Base-by-base conservation (phyloP, 192 early-diverging fungal genomes). In the Phlyctochytrium planicorne region DNA sequence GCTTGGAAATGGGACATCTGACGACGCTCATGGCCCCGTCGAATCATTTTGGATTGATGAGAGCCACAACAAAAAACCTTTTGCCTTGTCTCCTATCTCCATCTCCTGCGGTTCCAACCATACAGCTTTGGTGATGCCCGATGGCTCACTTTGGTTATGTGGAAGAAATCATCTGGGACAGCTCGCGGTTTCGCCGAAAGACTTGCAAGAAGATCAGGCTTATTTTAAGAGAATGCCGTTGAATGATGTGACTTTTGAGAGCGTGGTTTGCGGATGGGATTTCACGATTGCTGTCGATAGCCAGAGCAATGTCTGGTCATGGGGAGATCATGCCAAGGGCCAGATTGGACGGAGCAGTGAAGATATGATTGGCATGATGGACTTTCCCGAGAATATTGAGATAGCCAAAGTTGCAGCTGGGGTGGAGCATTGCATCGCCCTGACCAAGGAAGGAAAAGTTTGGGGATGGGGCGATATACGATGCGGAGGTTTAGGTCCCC, bases 91-190 rank as follows among this genome's bases (percentile, higher is more conserved):
- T 57, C 72, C 78, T 27, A 60, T 52, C 16, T 57, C 57, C 30
- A 76, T 88, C 52, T 52, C 76, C 4, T 83, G 85, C n/a, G 90
- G 90, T n/a, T 83, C 87, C 2, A 91, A 91, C 66, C 90, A 91
- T 67, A 75, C 88, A 1, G 84, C 82, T 0, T n/a, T 86, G 16
- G 69, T 87, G 20, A 77, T 79, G 1, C 34, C 27, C 10, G 27
- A 53, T 6, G 75, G 80, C n/a, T 40, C 34, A 23, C 50, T 89
- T 36, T 76, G 72, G 59, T 73, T 81, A 68, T 67, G 66, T 0
- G 88, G 88, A 17, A 67, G 67, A 60, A 86, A 88, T 61, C 71
- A 67, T 23, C 66, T 75, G 20, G 70, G 76, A n/a, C 84, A 88
- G 59, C 70, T 80, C 29, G 76, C 76, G 14, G 56, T 65, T 1